Evolutionary conservation across 495 filamentous ascomycete genomes (phyloP), one percentile per base, ranked within the genome.

Genomic region (Trichoderma asperelloides): DNA sequence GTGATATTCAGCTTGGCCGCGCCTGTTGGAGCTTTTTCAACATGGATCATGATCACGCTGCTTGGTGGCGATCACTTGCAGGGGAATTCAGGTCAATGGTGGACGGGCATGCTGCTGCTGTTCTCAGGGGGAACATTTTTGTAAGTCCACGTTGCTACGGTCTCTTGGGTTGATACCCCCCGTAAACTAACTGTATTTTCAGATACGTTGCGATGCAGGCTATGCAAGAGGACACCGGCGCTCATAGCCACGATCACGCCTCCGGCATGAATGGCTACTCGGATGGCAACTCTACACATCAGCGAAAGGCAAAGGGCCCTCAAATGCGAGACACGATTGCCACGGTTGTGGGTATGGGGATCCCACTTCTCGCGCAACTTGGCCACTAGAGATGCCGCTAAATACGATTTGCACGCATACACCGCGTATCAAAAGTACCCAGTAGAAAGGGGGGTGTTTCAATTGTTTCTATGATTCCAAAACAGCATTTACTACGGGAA

Each of bases 161-260:
- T 11, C 16, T 28, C 28, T 16, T 57, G 57, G 16, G 66, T 9
- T 51, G 62, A 33, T 49, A 67, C 57, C 21, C 49, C 1, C 9
- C 4, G 18, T 21, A 27, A 28, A 30, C 9, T 12, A 55, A 69
- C 68, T 75, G 68, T 77, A 64, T 13, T 47, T 67, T 13, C 66
- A 96, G 93, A 74, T 98, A 98, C 73, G 95, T 98, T 33, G 96
- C 95, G 2, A 96, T 97, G 94, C 95, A 98, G 74, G 92, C 93
- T 3, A 97, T 98, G 92, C 91, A 94, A 74, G 92, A 96, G 71
- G 87, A 89, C 57, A 85, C 86, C 62, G 67, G 77, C 69, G 67
- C 78, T 64, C 69, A 80, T 63, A 47, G 73, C 66, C 70, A 84
- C 66, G 84, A 87, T 15, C 84, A 86, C 60, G 80, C 81, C 67